phyloP scores from a whole-genome alignment of 1,139 yeast genomes.

The Pichia sp. region DNA sequence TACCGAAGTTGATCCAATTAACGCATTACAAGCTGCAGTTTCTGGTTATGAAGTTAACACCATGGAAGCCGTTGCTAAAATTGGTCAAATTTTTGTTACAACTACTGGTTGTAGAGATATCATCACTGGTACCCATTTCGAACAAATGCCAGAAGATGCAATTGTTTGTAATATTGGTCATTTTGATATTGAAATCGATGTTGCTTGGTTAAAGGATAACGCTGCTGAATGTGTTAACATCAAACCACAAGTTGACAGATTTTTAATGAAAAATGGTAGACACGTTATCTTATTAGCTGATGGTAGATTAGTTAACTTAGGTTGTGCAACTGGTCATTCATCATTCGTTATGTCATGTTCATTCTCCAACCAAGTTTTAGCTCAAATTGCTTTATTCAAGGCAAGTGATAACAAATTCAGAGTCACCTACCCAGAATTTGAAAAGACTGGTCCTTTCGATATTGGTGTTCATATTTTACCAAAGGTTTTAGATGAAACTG shows the following conservation, averaged over 20 bases:
- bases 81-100: slow-evolving; percentile 98
- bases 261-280: slow-evolving; percentile 81
- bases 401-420: slow-evolving; percentile 79
- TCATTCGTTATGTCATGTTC: slow-evolving; percentile 99
- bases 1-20: slow-evolving; percentile 98
- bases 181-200: slow-evolving; percentile 98
- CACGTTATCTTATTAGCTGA: slow-evolving; percentile 96
- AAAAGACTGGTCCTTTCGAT: slow-evolving; percentile 85
- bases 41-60: slow-evolving; percentile 98
- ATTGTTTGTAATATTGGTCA: slow-evolving; percentile 99
- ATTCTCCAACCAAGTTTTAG: slow-evolving; percentile 98
- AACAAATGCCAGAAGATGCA: slow-evolving; percentile 97
- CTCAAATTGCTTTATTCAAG: slow-evolving; percentile 98
- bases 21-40: slow-evolving; percentile 99
- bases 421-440: slow-evolving; percentile 77
- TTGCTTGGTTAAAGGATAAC: slow-evolving; percentile 93
- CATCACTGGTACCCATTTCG: slow-evolving; percentile 84
- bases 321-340: slow-evolving; percentile 99
- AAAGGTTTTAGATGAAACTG: slow-evolving; percentile 98
- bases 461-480: slow-evolving; percentile 96
- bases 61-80: slow-evolving; percentile 87
- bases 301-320: slow-evolving; percentile 99
- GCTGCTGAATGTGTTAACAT: slow-evolving; percentile 90
- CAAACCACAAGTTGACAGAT: slow-evolving; percentile 99
- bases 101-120: slow-evolving; percentile 99